Evolutionary conservation across 768 basidiomycete genomes (phyloP).

Genomic region (Stropharia rugosoannulata): DNA sequence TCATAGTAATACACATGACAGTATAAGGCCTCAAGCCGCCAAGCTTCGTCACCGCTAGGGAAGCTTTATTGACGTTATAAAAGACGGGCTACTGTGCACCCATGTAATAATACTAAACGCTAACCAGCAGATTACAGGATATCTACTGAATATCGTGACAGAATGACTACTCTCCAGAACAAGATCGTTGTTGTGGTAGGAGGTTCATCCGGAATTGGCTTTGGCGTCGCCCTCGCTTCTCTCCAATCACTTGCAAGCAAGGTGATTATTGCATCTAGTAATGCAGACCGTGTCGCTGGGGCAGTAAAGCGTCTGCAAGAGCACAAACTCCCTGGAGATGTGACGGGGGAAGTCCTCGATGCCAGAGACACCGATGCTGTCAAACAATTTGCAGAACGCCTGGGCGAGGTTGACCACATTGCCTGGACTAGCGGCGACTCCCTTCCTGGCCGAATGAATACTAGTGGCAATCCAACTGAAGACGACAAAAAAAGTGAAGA

Average conservation of each 20-base stretch:
- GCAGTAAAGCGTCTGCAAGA: not conserved
- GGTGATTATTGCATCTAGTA: not conserved
- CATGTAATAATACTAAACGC: too few species aligned
- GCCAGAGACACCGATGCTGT: not conserved
- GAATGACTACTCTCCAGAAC: not conserved
- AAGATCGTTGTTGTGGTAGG: not conserved
- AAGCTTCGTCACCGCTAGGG: too few species aligned
- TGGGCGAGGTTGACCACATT: not conserved
- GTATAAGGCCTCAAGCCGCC: too few species aligned
- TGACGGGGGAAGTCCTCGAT: not conserved
- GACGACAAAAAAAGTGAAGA: too few species aligned
- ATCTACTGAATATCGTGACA: too few species aligned
- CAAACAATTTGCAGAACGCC: not conserved
- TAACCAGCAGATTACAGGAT: too few species aligned
- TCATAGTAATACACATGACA: too few species aligned
- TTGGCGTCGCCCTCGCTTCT: not conserved
- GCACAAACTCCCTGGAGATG: not conserved
- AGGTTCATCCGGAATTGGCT: not conserved
- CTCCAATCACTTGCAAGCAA: not conserved
- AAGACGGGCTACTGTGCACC: too few species aligned
- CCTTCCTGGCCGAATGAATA: not conserved
- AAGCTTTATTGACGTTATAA: too few species aligned
- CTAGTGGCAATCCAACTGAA: too few species aligned
- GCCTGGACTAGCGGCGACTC: slow-evolving; percentile 3
- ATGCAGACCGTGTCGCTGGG: not conserved